Evolutionary conservation across 495 filamentous ascomycete genomes (phyloP).

Genomic region (Penicillium verhagenii): DNA sequence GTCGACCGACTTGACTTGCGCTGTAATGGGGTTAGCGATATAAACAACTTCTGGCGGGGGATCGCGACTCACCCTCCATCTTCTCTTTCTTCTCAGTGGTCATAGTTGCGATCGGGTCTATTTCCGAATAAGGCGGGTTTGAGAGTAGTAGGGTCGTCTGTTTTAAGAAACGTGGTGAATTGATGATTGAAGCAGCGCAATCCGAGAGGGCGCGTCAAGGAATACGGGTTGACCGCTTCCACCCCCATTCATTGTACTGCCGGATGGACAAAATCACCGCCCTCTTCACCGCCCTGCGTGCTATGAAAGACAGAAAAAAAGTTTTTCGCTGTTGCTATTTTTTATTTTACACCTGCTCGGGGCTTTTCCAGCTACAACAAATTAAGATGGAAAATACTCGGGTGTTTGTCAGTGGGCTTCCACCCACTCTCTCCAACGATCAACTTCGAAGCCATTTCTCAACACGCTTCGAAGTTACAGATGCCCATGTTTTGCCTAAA

Average conservation of each 20-base stretch:
- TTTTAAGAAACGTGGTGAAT: neutral
- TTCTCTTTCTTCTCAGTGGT: slow-evolving; percentile 63
- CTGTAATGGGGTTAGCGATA: slow-evolving; percentile 48
- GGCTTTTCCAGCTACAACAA: slow-evolving; percentile 18
- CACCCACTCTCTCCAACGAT: slow-evolving; percentile 69
- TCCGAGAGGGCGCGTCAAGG: slow-evolving; percentile 1
- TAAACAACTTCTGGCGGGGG: neutral
- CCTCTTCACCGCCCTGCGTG: slow-evolving; percentile 35
- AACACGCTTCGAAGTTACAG: slow-evolving; percentile 72
- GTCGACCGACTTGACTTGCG: slow-evolving; percentile 93
- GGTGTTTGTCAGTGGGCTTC: slow-evolving; percentile 87
- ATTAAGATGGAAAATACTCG: slow-evolving; percentile 57
- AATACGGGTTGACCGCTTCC: slow-evolving; percentile 9
- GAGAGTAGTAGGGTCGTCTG: neutral
- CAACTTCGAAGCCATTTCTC: slow-evolving; percentile 88
- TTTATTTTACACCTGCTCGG: slow-evolving; percentile 17
- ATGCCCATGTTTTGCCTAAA: slow-evolving; percentile 83
- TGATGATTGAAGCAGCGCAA: neutral
- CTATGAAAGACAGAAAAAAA: slow-evolving; percentile 38
- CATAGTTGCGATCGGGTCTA: slow-evolving; percentile 31
- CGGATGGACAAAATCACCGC: slow-evolving; percentile 16
- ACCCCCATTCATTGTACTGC: slow-evolving; percentile 11
- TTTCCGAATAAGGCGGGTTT: neutral
- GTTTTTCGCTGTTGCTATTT: slow-evolving; percentile 18
- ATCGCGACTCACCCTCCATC: slow-evolving; percentile 60